Conservation (phyloP, 345 rosid genomes). For the Linum trigynum region DNA sequence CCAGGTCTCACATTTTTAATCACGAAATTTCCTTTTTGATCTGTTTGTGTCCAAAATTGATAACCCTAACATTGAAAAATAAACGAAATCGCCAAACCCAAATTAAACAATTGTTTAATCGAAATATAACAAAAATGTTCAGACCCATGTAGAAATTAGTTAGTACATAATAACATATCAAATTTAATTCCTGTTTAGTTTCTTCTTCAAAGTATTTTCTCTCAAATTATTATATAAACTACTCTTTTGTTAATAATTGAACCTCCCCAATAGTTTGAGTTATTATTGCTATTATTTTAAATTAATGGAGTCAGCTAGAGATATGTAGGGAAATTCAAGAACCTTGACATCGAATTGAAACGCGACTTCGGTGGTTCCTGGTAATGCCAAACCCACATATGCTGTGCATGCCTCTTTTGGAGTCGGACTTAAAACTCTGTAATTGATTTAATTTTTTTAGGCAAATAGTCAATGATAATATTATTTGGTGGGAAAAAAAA, state of each 20-base stretch:
- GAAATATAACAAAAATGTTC: no score
- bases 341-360: constrained; percentile 84
- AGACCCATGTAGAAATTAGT: no score
- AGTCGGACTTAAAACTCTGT: constrained; percentile 25
- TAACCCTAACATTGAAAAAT: constrained; percentile 44
- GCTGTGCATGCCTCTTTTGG: constrained; percentile 33
- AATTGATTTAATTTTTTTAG: not conserved
- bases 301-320: not conserved
- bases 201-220: no score
- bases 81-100: not conserved
- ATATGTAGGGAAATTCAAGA: not conserved
- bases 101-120: no score
- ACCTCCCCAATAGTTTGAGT: no score
- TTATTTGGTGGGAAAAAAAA: no score
- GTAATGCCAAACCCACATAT: constrained; percentile 65
- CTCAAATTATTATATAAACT: no score
- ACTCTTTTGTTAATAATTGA: no score
- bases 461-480: no score
- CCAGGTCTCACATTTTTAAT: constrained; percentile 56
- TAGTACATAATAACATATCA: no score
- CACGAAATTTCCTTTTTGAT: constrained; percentile 41
- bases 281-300: no score
- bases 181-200: no score
- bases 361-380: constrained; percentile 53
- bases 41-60: constrained; percentile 68